Conservation (phyloP, 1,284 basidiomycete genomes). For the Puccinia hordei region DNA sequence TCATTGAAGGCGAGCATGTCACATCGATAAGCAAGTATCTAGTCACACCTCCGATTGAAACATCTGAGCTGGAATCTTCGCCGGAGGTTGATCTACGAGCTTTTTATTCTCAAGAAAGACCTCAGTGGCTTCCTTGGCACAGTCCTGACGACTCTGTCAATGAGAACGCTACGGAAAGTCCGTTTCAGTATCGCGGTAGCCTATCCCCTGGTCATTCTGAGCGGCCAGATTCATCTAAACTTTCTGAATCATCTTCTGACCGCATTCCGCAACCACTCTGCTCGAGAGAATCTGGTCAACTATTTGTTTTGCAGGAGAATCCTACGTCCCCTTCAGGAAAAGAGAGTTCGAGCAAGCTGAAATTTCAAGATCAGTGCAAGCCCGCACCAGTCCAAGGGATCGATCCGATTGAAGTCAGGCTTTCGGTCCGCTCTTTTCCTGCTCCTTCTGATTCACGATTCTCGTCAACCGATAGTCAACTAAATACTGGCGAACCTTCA, state of each 20-base stretch:
- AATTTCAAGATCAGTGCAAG: background rate
- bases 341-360: background rate
- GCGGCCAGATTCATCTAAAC: background rate
- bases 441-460: background rate
- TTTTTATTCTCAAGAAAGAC: background rate
- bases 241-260: constrained; percentile 7
- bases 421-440: background rate
- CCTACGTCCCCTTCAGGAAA: background rate
- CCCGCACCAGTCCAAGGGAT: background rate
- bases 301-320: background rate
- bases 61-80: background rate
- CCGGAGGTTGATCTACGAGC: background rate
- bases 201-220: background rate
- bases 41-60: constrained; percentile 4
- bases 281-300: background rate
- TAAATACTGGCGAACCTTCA: background rate
- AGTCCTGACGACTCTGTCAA: background rate
- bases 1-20: background rate
- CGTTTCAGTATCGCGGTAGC: background rate
- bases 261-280: background rate
- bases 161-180: background rate
- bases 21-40: background rate
- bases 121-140: background rate
- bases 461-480: background rate
- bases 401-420: background rate